Evolutionary conservation across 495 filamentous ascomycete species (phyloP), one percentile per base, ranked within the genome.

Genomic region (Polyplosphaeria fusca): DNA sequence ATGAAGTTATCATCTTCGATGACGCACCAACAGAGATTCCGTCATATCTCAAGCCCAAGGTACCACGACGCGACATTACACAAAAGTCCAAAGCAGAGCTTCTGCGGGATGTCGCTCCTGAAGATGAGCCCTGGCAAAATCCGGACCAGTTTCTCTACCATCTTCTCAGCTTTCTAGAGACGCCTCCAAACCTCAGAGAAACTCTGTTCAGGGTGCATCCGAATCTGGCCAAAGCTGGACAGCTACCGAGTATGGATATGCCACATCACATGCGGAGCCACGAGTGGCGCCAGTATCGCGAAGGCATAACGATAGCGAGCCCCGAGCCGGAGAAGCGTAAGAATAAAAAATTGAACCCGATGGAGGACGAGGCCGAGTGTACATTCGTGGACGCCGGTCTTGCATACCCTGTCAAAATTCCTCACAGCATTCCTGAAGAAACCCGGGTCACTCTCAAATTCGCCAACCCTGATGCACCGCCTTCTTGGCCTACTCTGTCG

Each of bases 1-100:
- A 92, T 63, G 88, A 92, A 68, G 75, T 92, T 24, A 75, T 91
- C 40, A 68, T 91, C 50, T 91, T 84, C 67, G 79, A 88, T 43
- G 87, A 90, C 67, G 77, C 66, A 42, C 67, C 65, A 22, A 60
- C 39, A 3, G 11, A 41, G 1, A 65, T 50, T 25, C 32, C 49
- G 12, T 23, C 18, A 19, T 4, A 47, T 12, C 18, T 53, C 25
- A 42, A 61, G 45, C 44, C 24, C 3, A 43, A 16, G 16, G 1
- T 24, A 50, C 50, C 5, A 14, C n/a, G 5, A 18, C 9, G 5
- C 9, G 30, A 7, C 30, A 55, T 65, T 49, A 52, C 63, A 4
- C n/a, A 5, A 16, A 55, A 46, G 4, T 42, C 48, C 35, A 64
- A 64, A 37, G 14, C 35, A n/a, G 52, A 56, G 16, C 5, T 62